Conservation (phyloP, 2,329 filamentous ascomycete genomes). For the Apiospora aurea region DNA sequence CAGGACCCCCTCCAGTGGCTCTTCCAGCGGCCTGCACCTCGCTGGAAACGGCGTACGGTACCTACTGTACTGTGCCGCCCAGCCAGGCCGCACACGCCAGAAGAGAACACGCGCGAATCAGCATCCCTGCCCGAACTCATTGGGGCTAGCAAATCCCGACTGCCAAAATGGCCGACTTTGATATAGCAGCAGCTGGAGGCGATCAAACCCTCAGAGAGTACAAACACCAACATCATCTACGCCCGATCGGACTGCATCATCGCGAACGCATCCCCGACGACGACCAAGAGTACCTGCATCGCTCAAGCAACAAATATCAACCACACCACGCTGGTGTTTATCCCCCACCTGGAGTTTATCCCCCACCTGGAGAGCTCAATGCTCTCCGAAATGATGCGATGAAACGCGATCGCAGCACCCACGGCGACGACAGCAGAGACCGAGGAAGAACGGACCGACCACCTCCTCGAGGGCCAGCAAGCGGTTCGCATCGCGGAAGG, state of each 20-base stretch:
- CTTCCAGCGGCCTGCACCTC: conserved; percentile 3
- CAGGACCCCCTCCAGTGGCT: conserved; percentile 17
- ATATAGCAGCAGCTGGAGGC: conserved; percentile 18
- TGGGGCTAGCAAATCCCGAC: conserved; percentile 22
- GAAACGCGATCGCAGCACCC: conserved; percentile 48
- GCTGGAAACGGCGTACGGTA: neutral
- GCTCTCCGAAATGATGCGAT: conserved; percentile 48
- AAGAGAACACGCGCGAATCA: conserved; percentile 11
- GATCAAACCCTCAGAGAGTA: conserved; percentile 10
- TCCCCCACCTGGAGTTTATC: conserved; percentile 8
- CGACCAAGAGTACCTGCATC: neutral
- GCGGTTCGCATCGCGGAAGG: conserved; percentile 32
- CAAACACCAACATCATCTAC: conserved; percentile 8
- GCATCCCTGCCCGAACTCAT: conserved; percentile 20
- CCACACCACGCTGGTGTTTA: conserved; percentile 11
- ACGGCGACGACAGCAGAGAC: conserved; percentile 42
- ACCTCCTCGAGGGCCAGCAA: conserved; percentile 33
- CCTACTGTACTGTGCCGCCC: conserved; percentile 12
- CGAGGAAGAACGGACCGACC: conserved; percentile 40
- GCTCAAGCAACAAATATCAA: neutral
- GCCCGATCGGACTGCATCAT: conserved; percentile 6
- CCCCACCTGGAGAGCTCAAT: conserved; percentile 17
- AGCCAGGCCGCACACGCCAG: conserved; percentile 16
- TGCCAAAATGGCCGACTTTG: conserved; percentile 15
- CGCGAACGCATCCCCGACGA: neutral